These are phyloP conservation scores for Lactuca saligna DNA, from an alignment of 129 eudicot species.

Conservation along the genomic window DNA sequence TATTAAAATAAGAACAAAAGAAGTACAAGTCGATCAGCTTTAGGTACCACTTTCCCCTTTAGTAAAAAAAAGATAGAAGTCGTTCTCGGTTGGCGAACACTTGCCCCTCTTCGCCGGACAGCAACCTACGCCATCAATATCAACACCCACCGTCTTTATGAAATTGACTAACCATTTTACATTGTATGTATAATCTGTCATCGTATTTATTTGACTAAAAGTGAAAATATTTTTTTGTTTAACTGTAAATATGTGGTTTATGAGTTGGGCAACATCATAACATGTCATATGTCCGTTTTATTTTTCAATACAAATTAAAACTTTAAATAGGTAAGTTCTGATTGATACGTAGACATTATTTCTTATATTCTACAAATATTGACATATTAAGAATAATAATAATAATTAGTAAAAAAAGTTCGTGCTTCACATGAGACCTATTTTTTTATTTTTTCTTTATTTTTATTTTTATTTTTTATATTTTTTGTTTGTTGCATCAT, in stretches of 20 bases:
- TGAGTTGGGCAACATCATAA: neutral
- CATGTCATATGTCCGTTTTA: no score
- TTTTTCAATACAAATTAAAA: neutral
- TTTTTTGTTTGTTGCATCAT: no score
- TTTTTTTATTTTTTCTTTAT: no score
- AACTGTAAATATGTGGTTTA: neutral
- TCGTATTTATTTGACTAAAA: neutral
- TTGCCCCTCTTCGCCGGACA: constrained; percentile 24
- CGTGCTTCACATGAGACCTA: no score
- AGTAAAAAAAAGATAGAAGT: neutral
- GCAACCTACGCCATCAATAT: constrained; percentile 27
- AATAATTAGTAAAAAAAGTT: no score
- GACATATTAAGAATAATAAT: no score
- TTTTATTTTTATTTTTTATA: no score
- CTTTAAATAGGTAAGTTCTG: no score
- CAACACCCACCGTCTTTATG: constrained; percentile 9
- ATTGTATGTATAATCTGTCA: neutral
- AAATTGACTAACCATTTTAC: constrained; percentile 7
- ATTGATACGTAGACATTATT: no score
- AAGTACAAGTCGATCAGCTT: neutral
- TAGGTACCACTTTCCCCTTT: neutral
- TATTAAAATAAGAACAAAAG: neutral
- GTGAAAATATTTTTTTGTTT: neutral
- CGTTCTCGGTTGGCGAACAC: constrained; percentile 3
- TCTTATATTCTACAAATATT: no score